Evolutionary conservation across 139 green algal genomes (phyloP).

Genomic region (Tetraselmis striata): DNA sequence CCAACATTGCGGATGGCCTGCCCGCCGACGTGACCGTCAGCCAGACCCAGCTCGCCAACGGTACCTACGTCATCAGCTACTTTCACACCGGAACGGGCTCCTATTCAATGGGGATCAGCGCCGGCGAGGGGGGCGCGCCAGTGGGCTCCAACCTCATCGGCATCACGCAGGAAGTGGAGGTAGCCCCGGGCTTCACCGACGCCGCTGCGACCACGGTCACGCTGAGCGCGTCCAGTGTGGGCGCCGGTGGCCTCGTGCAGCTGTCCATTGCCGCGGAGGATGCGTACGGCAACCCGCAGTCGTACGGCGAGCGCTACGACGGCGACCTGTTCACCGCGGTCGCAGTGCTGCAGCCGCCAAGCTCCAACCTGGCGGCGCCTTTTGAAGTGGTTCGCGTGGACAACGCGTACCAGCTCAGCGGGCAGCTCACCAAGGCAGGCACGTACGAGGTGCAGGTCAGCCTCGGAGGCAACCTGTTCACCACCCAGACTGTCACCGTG

Average conservation of each 20-base stretch:
- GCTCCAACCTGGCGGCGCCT: not conserved
- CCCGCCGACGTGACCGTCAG: not conserved
- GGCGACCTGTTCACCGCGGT: not conserved
- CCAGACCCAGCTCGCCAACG: not conserved
- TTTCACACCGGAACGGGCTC: not conserved
- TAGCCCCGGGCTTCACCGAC: not conserved
- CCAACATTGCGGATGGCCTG: not conserved
- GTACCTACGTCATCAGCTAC: not conserved
- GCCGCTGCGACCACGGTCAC: not conserved
- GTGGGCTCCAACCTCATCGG: not conserved
- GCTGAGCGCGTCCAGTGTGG: not conserved
- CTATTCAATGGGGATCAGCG: not conserved
- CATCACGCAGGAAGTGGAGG: not conserved
- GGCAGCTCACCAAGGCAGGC: not conserved
- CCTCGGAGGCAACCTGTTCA: not conserved
- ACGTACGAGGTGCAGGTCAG: not conserved
- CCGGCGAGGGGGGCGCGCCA: too few species aligned
- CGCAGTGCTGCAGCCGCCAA: not conserved
- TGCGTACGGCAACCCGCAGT: not conserved
- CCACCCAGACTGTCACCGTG: not conserved
- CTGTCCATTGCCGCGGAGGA: not conserved
- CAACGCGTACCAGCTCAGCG: not conserved
- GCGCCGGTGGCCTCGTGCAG: not conserved
- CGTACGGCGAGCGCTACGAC: not conserved
- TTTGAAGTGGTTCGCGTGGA: not conserved